Percentiles rank a stretch among this genome's conserved stretches.
Conservation (phyloP, 2,329 filamentous ascomycete genomes). For the Pestalotiopsis sp. region DNA sequence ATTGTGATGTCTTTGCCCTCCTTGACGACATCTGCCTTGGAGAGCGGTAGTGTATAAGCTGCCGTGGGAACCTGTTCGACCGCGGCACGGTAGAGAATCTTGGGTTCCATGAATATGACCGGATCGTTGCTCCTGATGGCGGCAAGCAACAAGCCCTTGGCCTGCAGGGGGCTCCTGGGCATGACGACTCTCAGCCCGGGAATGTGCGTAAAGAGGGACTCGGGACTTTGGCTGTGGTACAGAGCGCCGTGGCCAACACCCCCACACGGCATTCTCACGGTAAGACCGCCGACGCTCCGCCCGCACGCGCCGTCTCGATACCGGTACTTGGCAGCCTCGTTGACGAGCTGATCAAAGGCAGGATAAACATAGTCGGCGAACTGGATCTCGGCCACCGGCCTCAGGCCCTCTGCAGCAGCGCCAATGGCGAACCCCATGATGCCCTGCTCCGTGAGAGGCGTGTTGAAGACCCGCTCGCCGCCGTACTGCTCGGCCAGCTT, state of each 20-base stretch:
- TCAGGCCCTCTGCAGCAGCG: conserved; percentile 87
- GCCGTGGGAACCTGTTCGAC: conserved; percentile 87
- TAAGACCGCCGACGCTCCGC: conserved; percentile 73
- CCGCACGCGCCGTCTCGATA: conserved; percentile 69
- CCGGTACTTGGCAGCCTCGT: conserved; percentile 87
- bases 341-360: conserved; percentile 92
- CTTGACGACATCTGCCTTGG: conserved; percentile 83
- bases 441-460: conserved; percentile 89
- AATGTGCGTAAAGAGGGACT: conserved; percentile 85
- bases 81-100: conserved; percentile 87
- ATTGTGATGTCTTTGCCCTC: conserved; percentile 80
- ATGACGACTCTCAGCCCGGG: conserved; percentile 85
- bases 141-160: conserved; percentile 81
- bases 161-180: conserved; percentile 82
- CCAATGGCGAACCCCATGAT: conserved; percentile 94
- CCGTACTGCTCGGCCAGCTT: conserved; percentile 88
- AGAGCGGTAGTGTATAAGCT: conserved; percentile 81
- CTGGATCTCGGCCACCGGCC: conserved; percentile 90
- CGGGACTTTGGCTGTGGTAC: conserved; percentile 88
- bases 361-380: conserved; percentile 95
- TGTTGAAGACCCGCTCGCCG: conserved; percentile 91
- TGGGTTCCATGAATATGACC: conserved; percentile 92
- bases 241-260: conserved; percentile 87
- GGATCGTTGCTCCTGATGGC: conserved; percentile 83
- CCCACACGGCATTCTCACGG: conserved; percentile 88